Percentiles rank a stretch among this genome's conserved stretches.
Evolutionary conservation across 495 filamentous ascomycete genomes (phyloP).

Genomic region (Clavariopsis aquatica): DNA sequence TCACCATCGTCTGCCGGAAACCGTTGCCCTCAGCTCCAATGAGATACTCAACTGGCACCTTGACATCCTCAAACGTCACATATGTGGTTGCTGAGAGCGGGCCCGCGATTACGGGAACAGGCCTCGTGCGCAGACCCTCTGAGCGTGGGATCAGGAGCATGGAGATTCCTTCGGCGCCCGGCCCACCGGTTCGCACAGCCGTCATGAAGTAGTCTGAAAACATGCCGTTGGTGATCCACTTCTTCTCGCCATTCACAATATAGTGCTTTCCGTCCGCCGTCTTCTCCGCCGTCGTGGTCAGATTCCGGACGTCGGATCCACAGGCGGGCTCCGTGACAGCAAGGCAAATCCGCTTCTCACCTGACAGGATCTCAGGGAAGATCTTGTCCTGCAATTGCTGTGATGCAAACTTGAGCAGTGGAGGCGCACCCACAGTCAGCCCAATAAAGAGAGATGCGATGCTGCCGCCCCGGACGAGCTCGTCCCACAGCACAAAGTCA

Average conservation of each 20-base stretch:
- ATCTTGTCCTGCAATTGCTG: conserved; percentile 30
- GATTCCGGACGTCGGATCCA: conserved; percentile 36
- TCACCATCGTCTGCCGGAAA: conserved; percentile 39
- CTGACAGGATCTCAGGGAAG: conserved; percentile 36
- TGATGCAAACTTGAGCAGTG: conserved; percentile 19
- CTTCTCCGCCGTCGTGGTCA: conserved; percentile 34
- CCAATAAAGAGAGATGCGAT: conserved; percentile 31
- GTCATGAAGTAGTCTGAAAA: conserved; percentile 41
- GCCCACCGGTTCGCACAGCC: conserved; percentile 37
- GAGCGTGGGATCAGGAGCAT: conserved; percentile 39
- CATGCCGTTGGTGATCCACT: conserved; percentile 43
- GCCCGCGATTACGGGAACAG: conserved; percentile 26
- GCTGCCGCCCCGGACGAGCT: conserved; percentile 30
- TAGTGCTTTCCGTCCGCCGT: conserved; percentile 36
- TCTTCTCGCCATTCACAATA: conserved; percentile 41
- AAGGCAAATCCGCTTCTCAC: conserved; percentile 40
- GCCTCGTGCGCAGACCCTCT: conserved; percentile 33
- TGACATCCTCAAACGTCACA: conserved; percentile 41
- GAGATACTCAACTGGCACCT: conserved; percentile 36
- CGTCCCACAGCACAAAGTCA: conserved; percentile 39
- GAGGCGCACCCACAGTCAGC: conserved; percentile 31
- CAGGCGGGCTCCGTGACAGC: conserved; percentile 38
- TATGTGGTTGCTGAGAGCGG: conserved; percentile 33
- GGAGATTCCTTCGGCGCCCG: conserved; percentile 37
- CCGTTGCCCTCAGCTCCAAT: conserved; percentile 34